These are phyloP conservation scores for Orychophragmus violaceus DNA, from an alignment of 345 rosid genomes.

Conservation along the genomic window DNA sequence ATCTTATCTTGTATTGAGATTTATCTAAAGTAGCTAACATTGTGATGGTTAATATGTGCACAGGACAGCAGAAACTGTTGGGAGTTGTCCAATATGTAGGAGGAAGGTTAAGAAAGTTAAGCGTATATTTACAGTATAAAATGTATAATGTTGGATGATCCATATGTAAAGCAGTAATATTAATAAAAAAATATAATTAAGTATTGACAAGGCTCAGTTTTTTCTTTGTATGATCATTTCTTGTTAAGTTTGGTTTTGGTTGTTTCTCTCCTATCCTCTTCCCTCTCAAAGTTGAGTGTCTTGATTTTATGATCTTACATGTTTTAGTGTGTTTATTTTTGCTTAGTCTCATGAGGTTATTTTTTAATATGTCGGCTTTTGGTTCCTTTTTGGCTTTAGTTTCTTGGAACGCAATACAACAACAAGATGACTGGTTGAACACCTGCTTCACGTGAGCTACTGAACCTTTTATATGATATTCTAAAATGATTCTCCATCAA, in stretches of 20 bases:
- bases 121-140: slow-evolving; percentile 40
- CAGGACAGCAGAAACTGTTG: slow-evolving; percentile 64
- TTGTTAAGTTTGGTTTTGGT: no score
- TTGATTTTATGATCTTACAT: no score
- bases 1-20: neutral
- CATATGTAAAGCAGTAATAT: neutral
- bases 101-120: slow-evolving; percentile 62
- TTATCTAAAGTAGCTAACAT: neutral
- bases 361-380: no score
- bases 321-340: no score
- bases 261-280: no score
- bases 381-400: no score
- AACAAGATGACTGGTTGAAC: slow-evolving; percentile 52
- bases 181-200: neutral
- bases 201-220: neutral
- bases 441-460: slow-evolving; percentile 69
- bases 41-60: neutral
- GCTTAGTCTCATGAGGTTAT: no score
- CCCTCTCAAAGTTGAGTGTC: no score
- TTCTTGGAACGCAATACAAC: slow-evolving; percentile 59
- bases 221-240: neutral
- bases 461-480: neutral
- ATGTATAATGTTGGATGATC: neutral
- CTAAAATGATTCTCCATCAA: neutral
- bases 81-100: slow-evolving; percentile 65